Evolutionary conservation across 2,329 filamentous ascomycete species (phyloP), one percentile per base, ranked within the genome.

Genomic region (Aspergillus fijiensis): DNA sequence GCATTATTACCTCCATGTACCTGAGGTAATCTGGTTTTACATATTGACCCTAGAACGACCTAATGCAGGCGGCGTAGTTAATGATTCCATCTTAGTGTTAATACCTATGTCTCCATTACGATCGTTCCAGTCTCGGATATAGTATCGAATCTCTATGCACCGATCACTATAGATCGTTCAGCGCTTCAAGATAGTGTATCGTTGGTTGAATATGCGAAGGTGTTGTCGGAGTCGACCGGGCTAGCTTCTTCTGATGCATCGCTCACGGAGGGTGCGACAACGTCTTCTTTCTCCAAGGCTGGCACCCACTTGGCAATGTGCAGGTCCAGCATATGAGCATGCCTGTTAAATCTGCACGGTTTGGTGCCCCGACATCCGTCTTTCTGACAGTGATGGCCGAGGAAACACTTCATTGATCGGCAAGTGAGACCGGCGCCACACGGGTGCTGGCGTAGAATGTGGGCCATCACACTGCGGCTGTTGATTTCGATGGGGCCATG

Each of bases 331-430:
- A 52, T 67, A 58, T 74, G 72, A 1, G 64, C 65, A 27, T 61
- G 60, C n/a, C 68, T 66, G 35, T 65, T 65, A 49, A 73, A 74
- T 29, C 65, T 70, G 59, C 71, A 74, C 35, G 68, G 67, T 62
- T 72, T 74, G 4, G 62, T 63, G 27, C 63, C 70, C 59, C 67
- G 70, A 55, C 74, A 76, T 29, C 67, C 67, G 10, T 69, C 68
- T 49, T 70, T 74, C 49, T 76, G 73, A 57, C 74, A 76, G 31
- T 71, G 55, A 61, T 85, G 83, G 0, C 82, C 82, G 47, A 77
- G 70, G 39, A 75, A 72, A 65, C 83, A 85, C 31, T 77, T 73
- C 0, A 69, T 61, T 3, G 69, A 68, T 10, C 82, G 77, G 61
- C 82, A 85, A 0, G 55, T 65, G 2, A 75, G 72, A 23, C 74